Evolutionary conservation across 805 yeast species (phyloP).

Genomic region (Lipomyces sp.): DNA sequence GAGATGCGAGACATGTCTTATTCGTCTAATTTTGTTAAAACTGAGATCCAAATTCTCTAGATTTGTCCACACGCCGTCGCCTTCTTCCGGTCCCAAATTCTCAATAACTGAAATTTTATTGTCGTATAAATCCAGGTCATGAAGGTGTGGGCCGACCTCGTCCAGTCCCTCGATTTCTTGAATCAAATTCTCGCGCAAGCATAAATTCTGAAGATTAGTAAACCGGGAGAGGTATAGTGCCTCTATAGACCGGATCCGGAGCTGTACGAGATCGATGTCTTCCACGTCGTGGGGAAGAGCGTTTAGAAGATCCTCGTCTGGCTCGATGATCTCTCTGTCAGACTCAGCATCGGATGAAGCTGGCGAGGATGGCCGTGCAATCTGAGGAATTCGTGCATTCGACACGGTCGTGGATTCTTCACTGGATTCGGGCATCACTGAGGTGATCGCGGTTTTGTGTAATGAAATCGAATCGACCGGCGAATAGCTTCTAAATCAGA

Average conservation of each 20-base stretch:
- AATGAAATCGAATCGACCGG: neutral
- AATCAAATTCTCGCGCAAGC: constrained; percentile 82
- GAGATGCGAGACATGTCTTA: constrained; percentile 74
- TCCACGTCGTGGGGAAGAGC: constrained; percentile 55
- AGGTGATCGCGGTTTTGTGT: neutral
- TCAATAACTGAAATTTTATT: constrained; percentile 83
- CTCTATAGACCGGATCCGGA: constrained; percentile 57
- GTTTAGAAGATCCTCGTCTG: constrained; percentile 61
- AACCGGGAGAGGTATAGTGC: constrained; percentile 61
- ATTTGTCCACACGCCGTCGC: constrained; percentile 21
- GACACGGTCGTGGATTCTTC: neutral
- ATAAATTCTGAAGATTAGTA: constrained; percentile 59
- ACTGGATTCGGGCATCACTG: neutral
- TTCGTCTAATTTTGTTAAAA: constrained; percentile 85
- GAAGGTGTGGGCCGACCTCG: constrained; percentile 59
- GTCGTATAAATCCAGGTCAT: constrained; percentile 87
- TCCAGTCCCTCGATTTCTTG: constrained; percentile 76
- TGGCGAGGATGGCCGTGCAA: neutral
- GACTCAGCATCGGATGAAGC: neutral
- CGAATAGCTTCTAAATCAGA: neutral
- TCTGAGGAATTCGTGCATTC: neutral
- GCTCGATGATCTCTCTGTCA: constrained; percentile 53
- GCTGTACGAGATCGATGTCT: constrained; percentile 62
- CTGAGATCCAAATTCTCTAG: constrained; percentile 71
- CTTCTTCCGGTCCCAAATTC: constrained; percentile 50